Percentiles rank a stretch among this genome's conserved stretches.
Conservation (phyloP, 1,284 basidiomycete genomes). For the Rhodotorula mucilaginosa region DNA sequence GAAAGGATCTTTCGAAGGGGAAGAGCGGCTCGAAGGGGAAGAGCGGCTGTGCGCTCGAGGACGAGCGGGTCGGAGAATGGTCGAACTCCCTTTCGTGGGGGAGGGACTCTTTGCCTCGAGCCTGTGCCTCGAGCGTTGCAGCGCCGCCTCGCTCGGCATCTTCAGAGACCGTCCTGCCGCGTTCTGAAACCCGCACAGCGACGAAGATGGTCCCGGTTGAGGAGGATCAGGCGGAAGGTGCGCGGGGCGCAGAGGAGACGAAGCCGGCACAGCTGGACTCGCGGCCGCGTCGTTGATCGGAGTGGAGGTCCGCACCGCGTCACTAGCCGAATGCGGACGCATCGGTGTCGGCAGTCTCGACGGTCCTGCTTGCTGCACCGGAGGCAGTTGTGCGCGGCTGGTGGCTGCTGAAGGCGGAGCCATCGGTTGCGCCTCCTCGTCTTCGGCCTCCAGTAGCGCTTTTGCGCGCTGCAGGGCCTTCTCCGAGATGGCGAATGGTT, state of each 20-base stretch:
- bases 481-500: conserved; percentile 19
- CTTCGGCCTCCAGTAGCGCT: conserved; percentile 15
- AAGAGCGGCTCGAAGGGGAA: not conserved
- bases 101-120: conserved; percentile 4
- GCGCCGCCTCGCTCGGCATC: conserved; percentile 20
- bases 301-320: not conserved
- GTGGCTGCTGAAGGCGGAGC: not conserved
- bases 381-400: not conserved
- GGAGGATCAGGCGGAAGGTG: no score
- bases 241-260: not conserved
- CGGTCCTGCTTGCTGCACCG: not conserved
- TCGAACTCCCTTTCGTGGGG: not conserved
- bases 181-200: conserved; percentile 18
- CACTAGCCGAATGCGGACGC: not conserved
- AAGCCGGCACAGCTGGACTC: not conserved
- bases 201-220: not conserved
- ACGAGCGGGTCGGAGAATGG: not conserved
- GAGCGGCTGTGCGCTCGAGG: not conserved
- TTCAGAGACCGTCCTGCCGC: conserved; percentile 10
- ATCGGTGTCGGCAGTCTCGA: not conserved
- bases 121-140: not conserved
- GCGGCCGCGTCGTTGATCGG: not conserved
- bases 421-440: not conserved
- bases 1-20: not conserved
- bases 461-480: conserved; percentile 15